These are phyloP conservation scores for Apostasia ramifera DNA, from an alignment of 106 monocot genomes.

Conservation along the genomic window DNA sequence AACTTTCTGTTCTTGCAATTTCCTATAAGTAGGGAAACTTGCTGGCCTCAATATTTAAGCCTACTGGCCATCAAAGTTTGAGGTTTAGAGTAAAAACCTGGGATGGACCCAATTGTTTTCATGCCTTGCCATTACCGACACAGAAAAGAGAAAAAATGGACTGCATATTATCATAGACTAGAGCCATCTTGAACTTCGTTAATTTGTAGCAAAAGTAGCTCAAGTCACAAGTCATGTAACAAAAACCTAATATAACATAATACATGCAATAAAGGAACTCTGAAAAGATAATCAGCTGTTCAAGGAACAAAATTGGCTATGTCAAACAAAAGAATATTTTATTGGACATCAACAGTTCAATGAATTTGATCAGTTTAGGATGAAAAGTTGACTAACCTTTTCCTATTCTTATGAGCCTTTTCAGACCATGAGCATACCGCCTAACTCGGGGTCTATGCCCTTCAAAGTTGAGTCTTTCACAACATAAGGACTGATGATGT, in stretches of 20 bases:
- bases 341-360: not conserved
- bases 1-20: too few species aligned
- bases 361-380: not conserved
- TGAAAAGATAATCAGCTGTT: not conserved
- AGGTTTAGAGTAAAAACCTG: too few species aligned
- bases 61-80: too few species aligned
- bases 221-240: not conserved
- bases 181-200: too few species aligned
- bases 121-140: too few species aligned
- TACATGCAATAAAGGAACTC: not conserved
- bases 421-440: constrained; percentile 78
- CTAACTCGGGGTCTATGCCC: constrained; percentile 81
- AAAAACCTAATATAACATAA: not conserved
- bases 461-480: constrained; percentile 76
- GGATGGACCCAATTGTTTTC: too few species aligned
- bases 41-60: too few species aligned
- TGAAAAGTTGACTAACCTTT: constrained; percentile 47
- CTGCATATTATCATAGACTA: too few species aligned
- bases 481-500: constrained; percentile 3
- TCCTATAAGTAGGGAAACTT: too few species aligned
- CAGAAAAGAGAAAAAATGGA: too few species aligned
- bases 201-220: not conserved
- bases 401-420: constrained; percentile 80
- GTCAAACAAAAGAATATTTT: not conserved
- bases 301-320: not conserved